A percentile compares a stretch with the other conserved stretches of the same genome.
These are phyloP conservation scores for Kluyveromyces aestuarii DNA, from an alignment of 805 yeast species.

Conservation along the genomic window DNA sequence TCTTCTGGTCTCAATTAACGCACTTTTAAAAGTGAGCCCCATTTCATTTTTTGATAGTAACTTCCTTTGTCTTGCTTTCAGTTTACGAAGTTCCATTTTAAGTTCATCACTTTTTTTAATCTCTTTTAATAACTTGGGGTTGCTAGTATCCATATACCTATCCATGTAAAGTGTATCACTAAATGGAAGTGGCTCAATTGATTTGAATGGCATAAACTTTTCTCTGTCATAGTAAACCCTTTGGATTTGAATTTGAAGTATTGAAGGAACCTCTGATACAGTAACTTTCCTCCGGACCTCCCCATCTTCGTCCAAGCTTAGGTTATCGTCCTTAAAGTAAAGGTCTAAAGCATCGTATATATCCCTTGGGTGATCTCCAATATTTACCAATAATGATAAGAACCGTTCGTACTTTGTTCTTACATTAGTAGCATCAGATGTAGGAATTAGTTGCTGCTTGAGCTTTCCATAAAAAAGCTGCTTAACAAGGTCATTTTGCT, in stretches of 20 bases:
- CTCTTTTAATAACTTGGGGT: conserved; percentile 40
- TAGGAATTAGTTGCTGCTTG: conserved; percentile 61
- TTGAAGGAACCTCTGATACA: conserved; percentile 62
- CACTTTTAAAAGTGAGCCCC: conserved; percentile 41
- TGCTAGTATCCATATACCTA: conserved; percentile 68
- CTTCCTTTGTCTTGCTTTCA: conserved; percentile 36
- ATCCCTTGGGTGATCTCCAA: conserved; percentile 80
- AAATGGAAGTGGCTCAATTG: conserved; percentile 74
- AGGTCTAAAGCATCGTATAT: conserved; percentile 86
- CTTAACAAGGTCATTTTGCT: conserved; percentile 77
- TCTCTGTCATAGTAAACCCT: conserved; percentile 84
- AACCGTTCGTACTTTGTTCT: conserved; percentile 64
- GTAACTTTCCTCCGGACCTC: conserved; percentile 66
- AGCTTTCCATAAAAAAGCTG: conserved; percentile 78
- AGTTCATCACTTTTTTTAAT: conserved; percentile 49
- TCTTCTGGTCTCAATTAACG: conserved; percentile 47
- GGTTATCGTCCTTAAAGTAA: conserved; percentile 60
- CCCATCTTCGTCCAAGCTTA: conserved; percentile 61
- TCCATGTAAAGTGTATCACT: conserved; percentile 75
- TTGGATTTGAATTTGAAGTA: conserved; percentile 87
- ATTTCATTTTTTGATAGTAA: conserved; percentile 40
- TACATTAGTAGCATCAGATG: conserved; percentile 26
- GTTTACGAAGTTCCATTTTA: conserved; percentile 43
- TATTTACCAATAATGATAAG: conserved; percentile 71
- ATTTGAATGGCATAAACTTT: conserved; percentile 66